Evolutionary conservation across 2,329 filamentous ascomycete genomes (phyloP).

Genomic region (Xylaria sp.): DNA sequence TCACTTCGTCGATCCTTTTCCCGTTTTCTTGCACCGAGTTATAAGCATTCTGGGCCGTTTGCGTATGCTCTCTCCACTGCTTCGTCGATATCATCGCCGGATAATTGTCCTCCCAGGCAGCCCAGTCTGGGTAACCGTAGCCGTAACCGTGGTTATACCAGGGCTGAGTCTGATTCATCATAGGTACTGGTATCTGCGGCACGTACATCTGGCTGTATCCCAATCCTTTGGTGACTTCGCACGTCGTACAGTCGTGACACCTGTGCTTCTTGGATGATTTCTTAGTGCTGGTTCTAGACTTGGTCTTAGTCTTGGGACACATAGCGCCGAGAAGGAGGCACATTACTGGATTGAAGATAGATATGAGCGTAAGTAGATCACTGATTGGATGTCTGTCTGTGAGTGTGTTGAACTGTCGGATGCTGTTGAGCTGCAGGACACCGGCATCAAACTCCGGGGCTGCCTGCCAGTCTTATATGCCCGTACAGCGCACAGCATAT

Average conservation of each 20-base stretch:
- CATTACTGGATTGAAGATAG: conserved; percentile 13
- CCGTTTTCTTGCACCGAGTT: conserved; percentile 35
- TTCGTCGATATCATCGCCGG: conserved; percentile 36
- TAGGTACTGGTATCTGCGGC: neutral
- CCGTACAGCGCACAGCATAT: neutral
- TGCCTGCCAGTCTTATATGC: conserved; percentile 29
- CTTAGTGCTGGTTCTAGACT: conserved; percentile 20
- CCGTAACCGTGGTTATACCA: conserved; percentile 11
- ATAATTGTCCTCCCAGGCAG: conserved; percentile 35
- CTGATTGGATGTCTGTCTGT: neutral
- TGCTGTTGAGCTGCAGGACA: conserved; percentile 12
- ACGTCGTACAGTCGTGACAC: conserved; percentile 24
- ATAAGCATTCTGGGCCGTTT: conserved; percentile 34
- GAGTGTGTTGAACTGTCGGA: neutral
- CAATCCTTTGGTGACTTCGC: conserved; percentile 18
- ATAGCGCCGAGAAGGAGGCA: conserved; percentile 30
- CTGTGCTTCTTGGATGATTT: conserved; percentile 19
- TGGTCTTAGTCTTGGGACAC: conserved; percentile 32
- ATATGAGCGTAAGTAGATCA: neutral
- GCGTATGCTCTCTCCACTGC: conserved; percentile 39
- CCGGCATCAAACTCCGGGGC: neutral
- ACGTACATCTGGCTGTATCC: conserved; percentile 14
- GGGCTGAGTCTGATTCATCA: conserved; percentile 15
- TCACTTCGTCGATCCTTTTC: conserved; percentile 33
- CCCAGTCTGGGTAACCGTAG: conserved; percentile 22